Base-by-base conservation (phyloP, 2,329 filamentous ascomycete genomes). In the Purpureocillium lavendulum region DNA sequence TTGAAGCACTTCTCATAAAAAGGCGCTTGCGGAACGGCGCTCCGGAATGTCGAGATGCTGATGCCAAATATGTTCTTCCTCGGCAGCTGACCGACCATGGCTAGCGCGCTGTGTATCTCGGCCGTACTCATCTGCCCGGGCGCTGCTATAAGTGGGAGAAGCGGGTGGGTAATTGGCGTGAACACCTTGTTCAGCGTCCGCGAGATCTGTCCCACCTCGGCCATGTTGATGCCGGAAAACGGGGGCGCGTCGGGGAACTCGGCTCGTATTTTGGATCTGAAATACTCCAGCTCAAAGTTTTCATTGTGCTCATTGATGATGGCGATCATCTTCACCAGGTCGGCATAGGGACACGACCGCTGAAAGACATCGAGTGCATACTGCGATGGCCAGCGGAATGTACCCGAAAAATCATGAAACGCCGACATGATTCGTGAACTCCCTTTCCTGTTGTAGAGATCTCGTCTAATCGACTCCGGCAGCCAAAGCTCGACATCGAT, bases 261-360 rank as follows among this genome's bases (percentile, higher is more conserved):
- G 24, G 74, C 67, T 52, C 79, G 79, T 56, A 92, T 81, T 47
- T 80, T 75, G 10, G 84, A 87, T 24, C 87, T 80, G 62, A 94
- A 94, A 60, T 89, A 89, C 59, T 94, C 87, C 28, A 94, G 73
- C 63, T 94, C 86, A 55, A 94, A 92, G 60, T 94, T 92, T 51
- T 89, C 86, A 54, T 88, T 86, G 56, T 84, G 80, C 31, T 83
- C 82, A 55, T 80, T 82, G 54, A 87, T 85, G 54, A 89, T 82
- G 26, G 83, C 80, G 52, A 92, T 92, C 84, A 94, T 92, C 66
- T 92, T 94, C 54, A 94, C 81, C 41, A 94, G 86, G 57, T 94
- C 86, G 35, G 84, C 83, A 49, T 88, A 87, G 42, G 77, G 76
- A 35, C 76, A 75, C 8, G 83, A 86, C 48, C 81, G 74, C 43